Evolutionary conservation across 2,329 filamentous ascomycete species (phyloP).

Genomic region (Clarireedia hainanense): DNA sequence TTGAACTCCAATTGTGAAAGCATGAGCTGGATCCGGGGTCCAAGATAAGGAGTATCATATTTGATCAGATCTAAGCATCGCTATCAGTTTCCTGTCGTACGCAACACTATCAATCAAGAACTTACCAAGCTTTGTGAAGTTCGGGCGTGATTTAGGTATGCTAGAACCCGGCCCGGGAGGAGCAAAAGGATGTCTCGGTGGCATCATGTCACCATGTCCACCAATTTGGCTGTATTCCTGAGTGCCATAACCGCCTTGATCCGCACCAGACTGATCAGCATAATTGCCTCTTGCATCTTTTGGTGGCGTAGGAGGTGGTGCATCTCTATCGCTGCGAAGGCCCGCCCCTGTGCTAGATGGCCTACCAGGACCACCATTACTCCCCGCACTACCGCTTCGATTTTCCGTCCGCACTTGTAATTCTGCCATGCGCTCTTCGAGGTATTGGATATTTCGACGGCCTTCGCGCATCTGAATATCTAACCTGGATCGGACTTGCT

Average conservation of each 20-base stretch:
- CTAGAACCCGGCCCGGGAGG: slow-evolving; percentile 60
- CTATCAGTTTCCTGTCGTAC: slow-evolving; percentile 12
- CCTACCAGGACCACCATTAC: slow-evolving; percentile 36
- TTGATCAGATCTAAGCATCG: slow-evolving; percentile 79
- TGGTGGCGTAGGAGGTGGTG: slow-evolving; percentile 58
- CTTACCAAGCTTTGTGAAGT: slow-evolving; percentile 93
- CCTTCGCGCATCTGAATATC: slow-evolving; percentile 93
- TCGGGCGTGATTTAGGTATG: slow-evolving; percentile 69
- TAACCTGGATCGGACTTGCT: slow-evolving; percentile 79
- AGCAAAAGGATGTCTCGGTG: slow-evolving; percentile 70
- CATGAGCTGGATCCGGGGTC: slow-evolving; percentile 98
- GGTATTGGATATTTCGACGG: slow-evolving; percentile 86
- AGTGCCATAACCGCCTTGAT: slow-evolving; percentile 58
- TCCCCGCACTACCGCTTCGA: slow-evolving; percentile 60
- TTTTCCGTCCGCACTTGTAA: slow-evolving; percentile 74
- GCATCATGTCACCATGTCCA: slow-evolving; percentile 67
- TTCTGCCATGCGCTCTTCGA: slow-evolving; percentile 86
- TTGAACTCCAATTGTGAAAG: slow-evolving; percentile 98
- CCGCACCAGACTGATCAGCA: slow-evolving; percentile 34
- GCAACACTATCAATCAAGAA: slow-evolving; percentile 10
- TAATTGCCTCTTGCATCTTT: slow-evolving; percentile 56
- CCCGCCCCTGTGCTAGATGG: slow-evolving; percentile 38
- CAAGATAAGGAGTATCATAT: slow-evolving; percentile 92
- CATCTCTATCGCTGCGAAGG: slow-evolving; percentile 37
- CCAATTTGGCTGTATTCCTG: slow-evolving; percentile 49